phyloP scores from a whole-genome alignment of 345 rosid genomes.

The Rhodomyrtus tomentosa region DNA sequence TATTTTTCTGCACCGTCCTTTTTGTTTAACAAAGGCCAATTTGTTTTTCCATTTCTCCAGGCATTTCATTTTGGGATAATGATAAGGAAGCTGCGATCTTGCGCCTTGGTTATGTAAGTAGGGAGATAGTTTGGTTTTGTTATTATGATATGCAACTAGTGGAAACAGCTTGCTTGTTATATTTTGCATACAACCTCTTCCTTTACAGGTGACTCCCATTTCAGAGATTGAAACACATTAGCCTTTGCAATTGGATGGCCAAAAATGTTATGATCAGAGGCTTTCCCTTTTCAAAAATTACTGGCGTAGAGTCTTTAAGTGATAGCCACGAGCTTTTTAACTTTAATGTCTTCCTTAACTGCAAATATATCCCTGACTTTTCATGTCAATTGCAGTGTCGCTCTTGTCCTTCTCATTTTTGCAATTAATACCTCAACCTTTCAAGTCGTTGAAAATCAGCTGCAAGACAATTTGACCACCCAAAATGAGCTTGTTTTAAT shows the following conservation, averaged over 20 bases:
- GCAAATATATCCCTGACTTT: not conserved
- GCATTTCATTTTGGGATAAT: constrained; percentile 46
- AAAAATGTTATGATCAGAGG: not conserved
- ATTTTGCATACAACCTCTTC: not conserved
- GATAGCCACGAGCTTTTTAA: not conserved
- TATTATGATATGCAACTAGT: not conserved
- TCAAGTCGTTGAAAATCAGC: not conserved
- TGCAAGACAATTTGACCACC: not conserved
- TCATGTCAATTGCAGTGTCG: not conserved
- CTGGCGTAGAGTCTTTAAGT: not conserved
- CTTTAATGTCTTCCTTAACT: not conserved
- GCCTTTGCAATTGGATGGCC: not conserved
- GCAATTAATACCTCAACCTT: not conserved
- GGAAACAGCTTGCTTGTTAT: not conserved
- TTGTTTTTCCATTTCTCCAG: constrained; percentile 24
- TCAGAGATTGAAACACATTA: not conserved
- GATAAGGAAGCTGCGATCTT: constrained; percentile 74
- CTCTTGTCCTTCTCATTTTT: not conserved
- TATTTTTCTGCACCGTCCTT: not conserved
- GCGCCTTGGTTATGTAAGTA: constrained; percentile 83
- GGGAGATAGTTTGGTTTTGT: not conserved
- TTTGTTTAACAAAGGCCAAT: not conserved
- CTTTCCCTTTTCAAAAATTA: not conserved
- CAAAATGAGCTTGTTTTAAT: not conserved
- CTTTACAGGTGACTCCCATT: not conserved